Evolutionary conservation across 2,329 filamentous ascomycete species (phyloP), one percentile per base, ranked within the genome.

Genomic region (Trichoderma asperellum): DNA sequence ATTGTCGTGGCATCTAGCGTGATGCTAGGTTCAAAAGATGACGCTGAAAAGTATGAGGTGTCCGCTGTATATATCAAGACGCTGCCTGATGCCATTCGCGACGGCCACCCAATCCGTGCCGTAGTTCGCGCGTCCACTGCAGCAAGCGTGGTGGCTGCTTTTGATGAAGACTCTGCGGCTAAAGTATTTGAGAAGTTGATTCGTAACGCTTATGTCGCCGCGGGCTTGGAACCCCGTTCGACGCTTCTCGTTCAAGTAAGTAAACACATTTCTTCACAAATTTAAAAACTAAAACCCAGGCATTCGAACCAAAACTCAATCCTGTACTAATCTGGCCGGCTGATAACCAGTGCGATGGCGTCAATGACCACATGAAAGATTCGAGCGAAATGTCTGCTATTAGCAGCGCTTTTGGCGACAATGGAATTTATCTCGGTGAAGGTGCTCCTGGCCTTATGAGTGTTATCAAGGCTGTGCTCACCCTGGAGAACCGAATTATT

Each of bases 1-100:
- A 43, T 70, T 32, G 65, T 68, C 14, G 65, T n/a, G 18, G 59
- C 65, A 35, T 61, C 35, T 6, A 64, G 58, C 18, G 6, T 52
- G 27, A 12, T 60, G 43, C 29, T n/a, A 35, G 37, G 18, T 32
- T 12, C 49, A 8, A 14, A 53, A 12, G 24, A 55, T 59, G 56
- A 40, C 37, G 34, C 34, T 18, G 53, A 59, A 40, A 56, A 29
- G 35, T n/a, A 5, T 4, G 83, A 86, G 70, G 83, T 80, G 21
- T 78, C 73, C 0, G 75, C 78, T 29, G 49, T 85, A 3, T 70
- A 83, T 3, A 68, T 86, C 1, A 85, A 85, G 72, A 76, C 74
- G 0, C 71, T 85, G 0, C 73, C 76, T 8, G 77, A 80, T 58
- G 83, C 83, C 0, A 57, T 84, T 4, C 71, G 73, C 16, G 81